A percentile compares a stretch with the other conserved stretches of the same genome.
Evolutionary conservation across 2,329 filamentous ascomycete genomes (phyloP).

Genomic region (Fonsecaea pedrosoi): DNA sequence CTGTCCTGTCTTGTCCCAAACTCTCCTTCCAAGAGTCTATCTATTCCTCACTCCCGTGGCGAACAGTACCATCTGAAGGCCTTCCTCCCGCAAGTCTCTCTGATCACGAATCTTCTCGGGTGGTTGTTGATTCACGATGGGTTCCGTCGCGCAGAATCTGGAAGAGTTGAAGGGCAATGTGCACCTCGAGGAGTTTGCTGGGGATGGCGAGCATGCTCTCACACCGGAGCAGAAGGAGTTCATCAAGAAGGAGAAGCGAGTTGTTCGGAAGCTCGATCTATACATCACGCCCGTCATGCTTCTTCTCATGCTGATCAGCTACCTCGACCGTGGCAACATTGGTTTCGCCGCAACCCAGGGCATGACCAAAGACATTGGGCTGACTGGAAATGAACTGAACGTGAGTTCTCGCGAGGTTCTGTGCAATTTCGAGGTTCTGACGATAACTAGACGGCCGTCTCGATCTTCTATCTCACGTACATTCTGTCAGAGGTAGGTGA

Average conservation of each 20-base stretch:
- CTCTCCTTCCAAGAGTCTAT: not conserved
- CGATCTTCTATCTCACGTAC: slow-evolving; percentile 24
- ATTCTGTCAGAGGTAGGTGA: slow-evolving; percentile 9
- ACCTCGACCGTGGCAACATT: slow-evolving; percentile 78
- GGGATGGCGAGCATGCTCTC: slow-evolving; percentile 11
- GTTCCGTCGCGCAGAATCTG: not conserved
- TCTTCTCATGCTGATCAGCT: slow-evolving; percentile 80
- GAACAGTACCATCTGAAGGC: not conserved
- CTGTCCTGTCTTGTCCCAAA: not conserved
- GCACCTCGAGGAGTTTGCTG: slow-evolving; percentile 11
- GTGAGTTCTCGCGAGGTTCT: not conserved
- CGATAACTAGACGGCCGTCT: slow-evolving; percentile 19
- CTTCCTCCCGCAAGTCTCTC: not conserved
- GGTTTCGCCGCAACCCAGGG: slow-evolving; percentile 65
- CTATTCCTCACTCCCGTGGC: not conserved
- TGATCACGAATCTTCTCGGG: not conserved
- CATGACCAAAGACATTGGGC: slow-evolving; percentile 55
- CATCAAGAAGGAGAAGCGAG: slow-evolving; percentile 16
- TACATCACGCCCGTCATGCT: slow-evolving; percentile 68
- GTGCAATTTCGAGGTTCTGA: slow-evolving; percentile 1
- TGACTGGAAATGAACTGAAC: slow-evolving; percentile 51
- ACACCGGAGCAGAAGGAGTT: slow-evolving; percentile 9
- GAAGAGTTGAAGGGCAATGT: slow-evolving; percentile 18
- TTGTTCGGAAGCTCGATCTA: slow-evolving; percentile 22
- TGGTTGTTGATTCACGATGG: slow-evolving; percentile 1